Evolutionary conservation across 2,329 filamentous ascomycete species (phyloP), one percentile per base, ranked within the genome.

Genomic region (Pestalotiopsis sp.): DNA sequence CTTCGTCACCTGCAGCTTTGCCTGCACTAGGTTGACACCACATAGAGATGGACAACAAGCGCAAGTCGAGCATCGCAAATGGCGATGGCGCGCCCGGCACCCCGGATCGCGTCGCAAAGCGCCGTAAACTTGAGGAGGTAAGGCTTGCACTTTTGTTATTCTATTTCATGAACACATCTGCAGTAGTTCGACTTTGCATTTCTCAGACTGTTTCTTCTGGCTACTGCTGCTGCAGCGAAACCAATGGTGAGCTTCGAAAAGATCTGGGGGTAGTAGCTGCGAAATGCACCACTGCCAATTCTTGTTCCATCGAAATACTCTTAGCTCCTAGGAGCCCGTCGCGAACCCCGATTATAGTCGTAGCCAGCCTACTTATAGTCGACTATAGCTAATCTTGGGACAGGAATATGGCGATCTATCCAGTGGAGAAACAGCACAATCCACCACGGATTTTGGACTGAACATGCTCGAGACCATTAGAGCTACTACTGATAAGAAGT

Each of bases 401-500:
- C 69, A 80, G 75, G 79, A 82, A 70, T 86, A 83, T 71, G 83
- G 75, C n/a, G 75, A 88, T 70, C 78, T 88, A 35, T 78, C 81
- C 61, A 81, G 85, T 67, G 84, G 83, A 71, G 92, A 94, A 79
- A 89, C 87, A 17, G 79, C 81, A 66, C 89, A 92, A 76, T 89
- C 89, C 17, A 94, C 92, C 2, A 90, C 89, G 14, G 86, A 89
- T 66, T 87, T 89, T 74, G 94, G 94, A 48, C 81, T 93, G 73
- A 87, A 86, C 71, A 92, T 97, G 75, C 82, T 97, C 58, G 89
- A 93, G 66, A 89, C 91, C 75, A 88, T 97, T 75, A 90, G 90
- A 73, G 86, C 88, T 71, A 93, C 92, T 24, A 88, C 89, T 70
- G 94, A 97, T 79, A 97, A 97, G 82, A 92, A 87, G 93, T 95